Evolutionary conservation across 352 stramenopile species (phyloP).

Genomic region (Phytophthora pini): DNA sequence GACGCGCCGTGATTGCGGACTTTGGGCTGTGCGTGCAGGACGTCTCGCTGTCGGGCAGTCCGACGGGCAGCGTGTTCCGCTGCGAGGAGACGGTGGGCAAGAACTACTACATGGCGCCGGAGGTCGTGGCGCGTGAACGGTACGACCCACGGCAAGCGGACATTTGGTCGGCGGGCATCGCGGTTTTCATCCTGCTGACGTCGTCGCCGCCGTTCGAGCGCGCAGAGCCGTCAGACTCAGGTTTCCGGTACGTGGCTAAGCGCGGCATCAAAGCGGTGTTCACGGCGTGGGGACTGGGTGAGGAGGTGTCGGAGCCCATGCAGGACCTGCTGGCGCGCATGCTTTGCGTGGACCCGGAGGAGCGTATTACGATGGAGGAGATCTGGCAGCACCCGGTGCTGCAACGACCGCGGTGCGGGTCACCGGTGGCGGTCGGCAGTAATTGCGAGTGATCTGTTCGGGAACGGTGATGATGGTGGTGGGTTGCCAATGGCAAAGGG

Average conservation of each 20-base stretch:
- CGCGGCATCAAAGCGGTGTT: conserved; percentile 79
- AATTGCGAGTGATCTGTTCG: background rate
- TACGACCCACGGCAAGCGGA: conserved; percentile 95
- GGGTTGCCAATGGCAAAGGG: background rate
- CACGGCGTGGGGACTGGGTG: conserved; percentile 58
- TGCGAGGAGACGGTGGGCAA: conserved; percentile 88
- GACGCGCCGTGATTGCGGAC: conserved; percentile 67
- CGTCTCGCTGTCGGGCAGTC: conserved; percentile 6
- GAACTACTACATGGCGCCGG: conserved; percentile 97
- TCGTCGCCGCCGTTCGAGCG: conserved; percentile 93
- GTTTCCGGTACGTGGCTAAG: conserved; percentile 89
- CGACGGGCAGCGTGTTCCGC: conserved; percentile 34
- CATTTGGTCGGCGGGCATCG: conserved; percentile 93
- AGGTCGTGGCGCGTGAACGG: conserved; percentile 79
- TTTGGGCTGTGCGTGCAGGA: conserved; percentile 77
- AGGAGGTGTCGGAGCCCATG: conserved; percentile 51
- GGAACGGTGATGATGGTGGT: no score
- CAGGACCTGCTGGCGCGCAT: conserved; percentile 83
- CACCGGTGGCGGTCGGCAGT: background rate
- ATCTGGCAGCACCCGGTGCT: conserved; percentile 74
- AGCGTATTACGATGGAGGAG: conserved; percentile 68
- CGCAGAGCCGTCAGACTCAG: conserved; percentile 80
- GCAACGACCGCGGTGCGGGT: conserved; percentile 15
- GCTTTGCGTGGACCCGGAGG: conserved; percentile 60
- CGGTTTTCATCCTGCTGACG: conserved; percentile 95